Base-by-base conservation (phyloP, 495 filamentous ascomycete species). In the Aspergillus carlsbadensis region DNA sequence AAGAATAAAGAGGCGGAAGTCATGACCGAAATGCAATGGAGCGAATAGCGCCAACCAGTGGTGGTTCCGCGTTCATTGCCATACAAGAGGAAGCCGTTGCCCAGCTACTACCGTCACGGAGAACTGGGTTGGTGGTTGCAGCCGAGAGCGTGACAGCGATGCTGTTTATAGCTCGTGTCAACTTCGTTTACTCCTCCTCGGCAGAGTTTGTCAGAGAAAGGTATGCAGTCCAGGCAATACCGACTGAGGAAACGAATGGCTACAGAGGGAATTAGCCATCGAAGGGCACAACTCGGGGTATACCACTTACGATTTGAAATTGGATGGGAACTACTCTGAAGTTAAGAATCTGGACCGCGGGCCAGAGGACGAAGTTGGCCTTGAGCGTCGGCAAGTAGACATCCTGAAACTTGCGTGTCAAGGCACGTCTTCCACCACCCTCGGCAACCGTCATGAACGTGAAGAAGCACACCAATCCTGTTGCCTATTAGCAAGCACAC, bases 161-260 rank as follows among this genome's bases (percentile, higher is more conserved):
- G 31, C 4, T 10, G 15, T 49, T 13, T 49, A 4, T 49, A 34
- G 15, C 7, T 14, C 21, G 36, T 7, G 15, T 26, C 47, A 15
- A 24, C 29, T 34, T 44, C n/a, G 15, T 55, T 67, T 65, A 73
- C 33, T 72, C 66, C 48, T 96, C 87, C 47, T 93, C 91, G 0
- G 92, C 74, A 22, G 92, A 88, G 69, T 98, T 99, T 52, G 90
- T 94, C 5, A 99, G 81, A 0, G 92, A 97, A 22, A 99, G 84
- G 69, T 97, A 99, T 20, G 91, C 92, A n/a, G 95, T 99, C 95
- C 95, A 99, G 43, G 91, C 92, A 61, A 99, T 97, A 80, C 95
- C 95, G 53, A 99, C 76, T 22, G 89, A 93, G 4, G 92, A 96
- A 11, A 97, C 95, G 67, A 99, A 97, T 2, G 95, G 95, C 94